Base-by-base conservation (phyloP, 2,329 filamentous ascomycete genomes). In the Cladophialophora exuberans region DNA sequence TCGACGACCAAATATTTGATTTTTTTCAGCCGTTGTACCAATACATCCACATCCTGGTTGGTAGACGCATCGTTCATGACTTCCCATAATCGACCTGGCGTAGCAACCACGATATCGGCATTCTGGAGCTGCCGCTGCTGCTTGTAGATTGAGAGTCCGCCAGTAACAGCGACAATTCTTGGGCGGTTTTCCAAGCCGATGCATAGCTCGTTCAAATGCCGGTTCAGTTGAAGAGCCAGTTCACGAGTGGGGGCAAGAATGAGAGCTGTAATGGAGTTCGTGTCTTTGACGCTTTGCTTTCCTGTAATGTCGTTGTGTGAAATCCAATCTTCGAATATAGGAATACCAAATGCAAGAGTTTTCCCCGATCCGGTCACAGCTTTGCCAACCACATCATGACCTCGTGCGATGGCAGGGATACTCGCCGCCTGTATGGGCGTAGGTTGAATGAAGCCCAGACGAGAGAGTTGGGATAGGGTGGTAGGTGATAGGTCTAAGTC, bases 361-460 rank as follows among this genome's bases (percentile, higher is more conserved):
- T 99, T 99, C 64, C 94, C 94, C 11, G 94, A 97, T 62, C 94
- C 94, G 0, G 94, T 99, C 9, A 93, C 88, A 1, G 94, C 94
- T 74, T 99, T 99, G 36, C 94, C 94, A 61, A 99, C 88, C 13
- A 97, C 87, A 71, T 99, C 93, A 68, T 89, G 88, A 0, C 93
- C 93, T 4, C 84, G 83, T 17, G 93, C 70, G 41, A 97, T 89
- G 49, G 89, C 82, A 0, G 94, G 92, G 64, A 99, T 96, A 1
- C 89, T 79, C 28, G 84, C 79, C 17, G 79, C 74, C 70, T 99
- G 94, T 54, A 99, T 96, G 0, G 82, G 73, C 0, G 92, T 97
- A 1, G 94, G 94, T 55, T 83, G 85, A 3, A 81, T 69, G 69
- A 97, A 97, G 54, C 87, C 88, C 58, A 97, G 77, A 63, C 85